Percentiles rank a stretch among this genome's conserved stretches.
Evolutionary conservation across 163 green algal genomes (phyloP).

Genomic region (Chlamydomonas reinhardtii): DNA sequence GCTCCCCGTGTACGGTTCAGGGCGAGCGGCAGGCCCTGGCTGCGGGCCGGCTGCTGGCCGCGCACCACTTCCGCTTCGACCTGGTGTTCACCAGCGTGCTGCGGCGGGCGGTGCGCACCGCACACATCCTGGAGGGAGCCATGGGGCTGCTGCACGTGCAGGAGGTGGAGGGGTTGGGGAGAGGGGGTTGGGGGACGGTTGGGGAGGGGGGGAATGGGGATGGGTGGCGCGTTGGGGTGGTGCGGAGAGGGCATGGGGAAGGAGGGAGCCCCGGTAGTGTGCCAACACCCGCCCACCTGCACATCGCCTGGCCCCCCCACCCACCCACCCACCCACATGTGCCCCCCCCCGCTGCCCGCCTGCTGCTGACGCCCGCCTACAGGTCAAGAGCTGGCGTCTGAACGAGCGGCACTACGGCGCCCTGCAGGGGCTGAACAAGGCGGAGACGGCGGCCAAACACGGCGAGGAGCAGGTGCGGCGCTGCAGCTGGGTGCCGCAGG

Average conservation of each 20-base stretch:
- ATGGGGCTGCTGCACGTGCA: slow-evolving; percentile 48
- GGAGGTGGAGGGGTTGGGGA: slow-evolving; percentile 17
- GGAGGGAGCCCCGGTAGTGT: too few species aligned
- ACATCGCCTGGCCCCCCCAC: too few species aligned
- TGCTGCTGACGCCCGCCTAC: not conserved
- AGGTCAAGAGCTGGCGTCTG: slow-evolving; percentile 60
- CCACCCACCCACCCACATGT: too few species aligned
- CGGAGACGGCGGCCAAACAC: slow-evolving; percentile 56
- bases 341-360: too few species aligned
- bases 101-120: slow-evolving; percentile 56
- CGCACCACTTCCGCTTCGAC: slow-evolving; percentile 48
- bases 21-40: slow-evolving; percentile 51
- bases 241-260: not conserved
- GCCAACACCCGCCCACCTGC: too few species aligned
- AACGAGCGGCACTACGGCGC: slow-evolving; percentile 69
- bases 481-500: too few species aligned
- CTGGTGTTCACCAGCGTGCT: slow-evolving; percentile 61
- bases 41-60: slow-evolving; percentile 38
- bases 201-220: not conserved
- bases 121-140: slow-evolving; percentile 48
- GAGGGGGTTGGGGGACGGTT: too few species aligned
- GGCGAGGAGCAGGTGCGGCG: slow-evolving; percentile 54
- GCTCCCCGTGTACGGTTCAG: too few species aligned
- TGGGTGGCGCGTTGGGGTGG: not conserved
- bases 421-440: slow-evolving; percentile 67